Base-by-base conservation (phyloP, 2,329 filamentous ascomycete species). In the Seiridium cupressi region DNA sequence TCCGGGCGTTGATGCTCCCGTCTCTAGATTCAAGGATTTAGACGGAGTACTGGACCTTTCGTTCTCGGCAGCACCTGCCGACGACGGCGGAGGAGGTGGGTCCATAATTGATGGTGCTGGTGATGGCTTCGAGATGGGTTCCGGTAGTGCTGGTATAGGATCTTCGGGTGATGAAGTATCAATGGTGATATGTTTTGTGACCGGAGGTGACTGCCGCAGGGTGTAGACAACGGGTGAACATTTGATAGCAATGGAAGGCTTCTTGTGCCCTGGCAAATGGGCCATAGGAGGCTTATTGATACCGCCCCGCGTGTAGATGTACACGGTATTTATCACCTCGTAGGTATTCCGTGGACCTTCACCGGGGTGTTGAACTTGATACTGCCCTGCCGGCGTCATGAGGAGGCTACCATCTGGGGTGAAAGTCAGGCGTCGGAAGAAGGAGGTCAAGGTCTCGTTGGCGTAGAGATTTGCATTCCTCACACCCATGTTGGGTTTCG, bases 251-350 rank as follows among this genome's bases (percentile, higher is more conserved):
- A 99, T 92, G 0, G 95, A 98, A 0, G 95, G 95, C 75, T 99
- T 99, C 81, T 97, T 99, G 76, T 98, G 94, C 1, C 95, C 95
- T 0, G 95, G 95, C 5, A 99, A 83, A 75, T 98, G 95, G 5
- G 94, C 93, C 60, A 98, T 90, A 2, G 95, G 95, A 1, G 95
- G 93, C 73, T 96, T 97, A 77, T 97, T 98, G 70, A 99, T 92
- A 32, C 95, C 95, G 36, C 93, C 95, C 68, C 95, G 84, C 0
- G 94, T 97, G 75, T 99, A 99, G 58, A 99, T 95, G 76, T 99
- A 99, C 31, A 99, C 96, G 0, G 95, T 99, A 72, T 99, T 99
- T 68, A 91, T 93, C 56, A 97, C 84, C 66, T 99, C 94, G 67
- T 95, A 94, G 0, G 84, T 84, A 0, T 87, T 83, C 73, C 93